Percentiles rank a stretch among this genome's conserved stretches.
Evolutionary conservation across 176 grass and related monocot species (phyloP).

Genomic region (Pharus latifolius): DNA sequence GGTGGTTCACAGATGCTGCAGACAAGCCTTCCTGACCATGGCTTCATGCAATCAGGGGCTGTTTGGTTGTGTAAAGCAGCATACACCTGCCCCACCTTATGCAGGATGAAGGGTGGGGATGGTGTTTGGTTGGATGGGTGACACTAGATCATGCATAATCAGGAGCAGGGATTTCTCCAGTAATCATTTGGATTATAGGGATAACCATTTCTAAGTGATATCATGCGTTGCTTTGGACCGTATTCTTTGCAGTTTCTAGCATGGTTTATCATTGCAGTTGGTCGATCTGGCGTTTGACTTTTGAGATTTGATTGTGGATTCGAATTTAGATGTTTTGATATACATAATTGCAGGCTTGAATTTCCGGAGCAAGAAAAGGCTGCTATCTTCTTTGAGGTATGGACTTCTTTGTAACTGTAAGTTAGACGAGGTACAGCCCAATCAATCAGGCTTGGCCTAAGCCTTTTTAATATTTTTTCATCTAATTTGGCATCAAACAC

Average conservation of each 20-base stretch:
- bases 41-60: background rate
- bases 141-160: background rate
- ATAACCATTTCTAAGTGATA: background rate
- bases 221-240: background rate
- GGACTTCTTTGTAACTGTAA: background rate
- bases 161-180: too few species aligned
- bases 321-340: constrained; percentile 18
- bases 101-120: background rate
- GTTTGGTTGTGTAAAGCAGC: background rate
- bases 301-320: background rate
- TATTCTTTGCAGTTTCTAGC: background rate
- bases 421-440: constrained; percentile 4
- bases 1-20: background rate
- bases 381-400: constrained; percentile 82
- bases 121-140: constrained; percentile 1
- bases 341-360: constrained; percentile 62
- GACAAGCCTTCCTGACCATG: background rate
- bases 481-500: too few species aligned
- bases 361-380: constrained; percentile 73
- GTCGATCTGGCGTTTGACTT: background rate
- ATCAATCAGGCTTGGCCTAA: constrained; percentile 14
- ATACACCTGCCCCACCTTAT: background rate
- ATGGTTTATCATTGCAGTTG: background rate
- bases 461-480: too few species aligned
- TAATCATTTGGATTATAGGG: background rate